Evolutionary conservation across 2,329 filamentous ascomycete genomes (phyloP), one percentile per base, ranked within the genome.

Genomic region (Colletotrichum sansevieriae): DNA sequence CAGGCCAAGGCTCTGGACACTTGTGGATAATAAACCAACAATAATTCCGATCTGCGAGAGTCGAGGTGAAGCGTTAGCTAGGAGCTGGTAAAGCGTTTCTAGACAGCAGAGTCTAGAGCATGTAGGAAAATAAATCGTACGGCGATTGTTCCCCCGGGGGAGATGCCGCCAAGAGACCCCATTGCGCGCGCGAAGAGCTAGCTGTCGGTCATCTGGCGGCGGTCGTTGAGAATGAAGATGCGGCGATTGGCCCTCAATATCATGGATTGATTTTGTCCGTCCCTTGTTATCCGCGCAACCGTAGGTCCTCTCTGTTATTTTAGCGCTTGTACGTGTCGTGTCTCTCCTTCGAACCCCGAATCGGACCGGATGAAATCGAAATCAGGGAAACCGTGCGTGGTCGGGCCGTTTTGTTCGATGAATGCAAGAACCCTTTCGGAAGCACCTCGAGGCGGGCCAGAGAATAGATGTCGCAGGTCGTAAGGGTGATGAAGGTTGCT

Each of bases 1-100:
- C 72, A 99, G 87, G 73, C 96, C 96, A 75, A 99, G 85, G 79
- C 95, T 97, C 80, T 99, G 96, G 25, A 98, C 89, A 78, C 94
- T 96, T 69, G 96, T 98, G 67, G 95, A 98, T 74, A 98, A 79
- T 72, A 99, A 87, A 74, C 96, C 96, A 77, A 98, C 95, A 72
- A 98, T 82, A 77, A 99, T 94, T 76, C 96, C 96, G 77, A 98
- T 87, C 94, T 97, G 77, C 61, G 69, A 58, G 69, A 56, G 29
- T 67, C 35, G 11, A 13, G 37, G 11, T 22, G 41, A 62, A 55
- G n/a, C 22, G 49, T 70, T 66, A 70, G 63, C 47, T 41, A 41
- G 52, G n/a, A 12, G 25, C 12, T 39, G 22, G 43, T 29, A 29
- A 25, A 13, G 29, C 29, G 13, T 35, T 33, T n/a, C 44, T 18